Percentiles rank a stretch among this genome's conserved stretches.
Conservation (phyloP, 2,329 filamentous ascomycete species). For the Verticillium zaregamsianum region DNA sequence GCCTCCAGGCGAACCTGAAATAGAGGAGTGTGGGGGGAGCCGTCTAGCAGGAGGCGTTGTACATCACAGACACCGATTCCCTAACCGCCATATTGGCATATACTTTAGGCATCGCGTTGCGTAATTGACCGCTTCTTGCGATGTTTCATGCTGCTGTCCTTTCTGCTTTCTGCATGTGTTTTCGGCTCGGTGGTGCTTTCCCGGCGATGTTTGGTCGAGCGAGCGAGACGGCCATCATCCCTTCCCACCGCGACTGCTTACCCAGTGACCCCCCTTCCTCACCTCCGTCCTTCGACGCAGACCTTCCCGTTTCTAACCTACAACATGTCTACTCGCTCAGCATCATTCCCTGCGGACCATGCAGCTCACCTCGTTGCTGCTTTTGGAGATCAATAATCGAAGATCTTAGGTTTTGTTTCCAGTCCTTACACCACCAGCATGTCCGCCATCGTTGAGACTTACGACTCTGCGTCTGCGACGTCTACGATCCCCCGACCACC, state of each 20-base stretch:
- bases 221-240: not conserved
- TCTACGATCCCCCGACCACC: slow-evolving; percentile 2
- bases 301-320: not conserved
- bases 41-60: slow-evolving; percentile 29
- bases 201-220: not conserved
- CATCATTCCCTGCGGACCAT: not conserved
- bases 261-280: not conserved
- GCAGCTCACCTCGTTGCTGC: not conserved
- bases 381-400: not conserved
- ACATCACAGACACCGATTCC: slow-evolving; percentile 30
- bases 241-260: not conserved
- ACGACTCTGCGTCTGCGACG: slow-evolving; percentile 7
- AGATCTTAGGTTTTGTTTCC: not conserved
- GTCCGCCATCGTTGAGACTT: not conserved
- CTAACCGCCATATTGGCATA: slow-evolving; percentile 10
- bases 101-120: slow-evolving; percentile 7
- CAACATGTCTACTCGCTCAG: not conserved
- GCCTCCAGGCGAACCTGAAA: slow-evolving; percentile 75
- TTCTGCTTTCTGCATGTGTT: not conserved
- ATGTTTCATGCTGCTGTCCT: slow-evolving; percentile 6
- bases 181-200: not conserved
- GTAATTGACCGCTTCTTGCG: slow-evolving; percentile 15
- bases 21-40: slow-evolving; percentile 56
- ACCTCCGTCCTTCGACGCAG: not conserved
- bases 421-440: not conserved